Evolutionary conservation across 108 stramenopile genomes (phyloP), one percentile per base, ranked within the genome.

Genomic region (Conticribra weissflogii): DNA sequence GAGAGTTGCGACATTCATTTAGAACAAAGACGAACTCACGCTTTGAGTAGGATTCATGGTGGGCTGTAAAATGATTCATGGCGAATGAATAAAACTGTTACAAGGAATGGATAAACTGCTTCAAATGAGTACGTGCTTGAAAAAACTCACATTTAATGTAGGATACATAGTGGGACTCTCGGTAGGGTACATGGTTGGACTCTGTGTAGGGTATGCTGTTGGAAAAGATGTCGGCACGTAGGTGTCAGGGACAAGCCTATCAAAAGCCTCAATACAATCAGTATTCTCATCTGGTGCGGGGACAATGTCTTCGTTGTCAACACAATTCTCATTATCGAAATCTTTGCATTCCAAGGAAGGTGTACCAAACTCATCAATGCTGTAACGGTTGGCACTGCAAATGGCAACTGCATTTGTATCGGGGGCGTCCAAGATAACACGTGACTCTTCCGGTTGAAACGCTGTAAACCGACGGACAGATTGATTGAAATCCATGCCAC

Each of bases 371-470:
- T 64, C 63, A 33, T 66, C 66, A 24, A 66, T 66, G 31, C 66
- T 66, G 66, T 54, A 66, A 18, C 66, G 66, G 33, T 66, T 66
- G 5, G 66, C 53, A n/a, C 53, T 34, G 32, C 66, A 66, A 33
- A 54, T 45, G 14, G 66, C 66, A 25, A 54, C 34, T 2, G 54
- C 21, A 12, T 29, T 8, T 0, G 29, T 66, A 44, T 54, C 53
- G 12, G 25, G 15, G 19, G 29, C 27, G 12, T 29, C 53, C 19
- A 66, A 54, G 14, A 55, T 23, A 7, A 53, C 27, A 2, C 23
- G 21, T 34, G 52, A 44, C 30, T 28, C 8, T 45, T 32, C 28
- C 7, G 66, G 66, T 3, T 66, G 33, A 33, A 66, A 66, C 17
- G 33, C 28, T 1, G 53, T 66, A 33, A 28, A 55, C 22, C 48